phyloP scores from a whole-genome alignment of 2,329 filamentous ascomycete genomes.

The Endoconidiophora polonica region DNA sequence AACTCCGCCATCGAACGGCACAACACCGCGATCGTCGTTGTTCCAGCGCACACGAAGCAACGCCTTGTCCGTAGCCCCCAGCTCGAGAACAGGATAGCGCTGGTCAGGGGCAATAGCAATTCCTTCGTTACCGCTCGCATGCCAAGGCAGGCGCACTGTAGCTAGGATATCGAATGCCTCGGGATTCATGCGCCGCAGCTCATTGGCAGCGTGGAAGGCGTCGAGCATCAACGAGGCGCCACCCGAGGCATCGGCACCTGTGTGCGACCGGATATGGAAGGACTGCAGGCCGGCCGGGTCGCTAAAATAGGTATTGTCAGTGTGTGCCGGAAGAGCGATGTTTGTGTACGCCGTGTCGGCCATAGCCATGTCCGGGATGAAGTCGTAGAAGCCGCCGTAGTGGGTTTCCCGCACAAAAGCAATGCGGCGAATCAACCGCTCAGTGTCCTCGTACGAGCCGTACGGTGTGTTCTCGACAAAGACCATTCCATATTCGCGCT shows the following conservation, averaged over 20 bases:
- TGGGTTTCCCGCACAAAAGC: conserved; percentile 80
- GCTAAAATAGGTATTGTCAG: conserved; percentile 90
- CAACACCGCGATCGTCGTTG: conserved; percentile 65
- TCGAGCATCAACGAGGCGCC: conserved; percentile 74
- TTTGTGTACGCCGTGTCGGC: conserved; percentile 89
- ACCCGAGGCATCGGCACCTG: conserved; percentile 29
- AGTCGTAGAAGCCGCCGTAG: conserved; percentile 69
- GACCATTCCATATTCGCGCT: conserved; percentile 58
- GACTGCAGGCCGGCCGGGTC: conserved; percentile 84
- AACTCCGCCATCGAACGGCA: conserved; percentile 35
- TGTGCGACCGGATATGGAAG: conserved; percentile 71
- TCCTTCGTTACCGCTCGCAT: conserved; percentile 79
- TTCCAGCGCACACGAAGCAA: conserved; percentile 70
- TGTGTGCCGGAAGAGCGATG: conserved; percentile 67
- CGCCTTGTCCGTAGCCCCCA: conserved; percentile 24
- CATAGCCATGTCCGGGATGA: conserved; percentile 71
- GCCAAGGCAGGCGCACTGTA: conserved; percentile 47
- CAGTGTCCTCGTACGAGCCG: conserved; percentile 50
- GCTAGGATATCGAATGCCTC: conserved; percentile 41
- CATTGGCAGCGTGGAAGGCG: conserved; percentile 55
- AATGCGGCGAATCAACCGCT: conserved; percentile 62
- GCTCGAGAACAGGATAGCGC: conserved; percentile 55
- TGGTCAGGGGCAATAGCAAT: conserved; percentile 60
- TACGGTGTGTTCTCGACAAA: conserved; percentile 55
- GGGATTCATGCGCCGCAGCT: conserved; percentile 37